A percentile compares a stretch with the other conserved stretches of the same genome.
Conservation (phyloP, 345 rosid species). For the Eucalyptus microcorys region DNA sequence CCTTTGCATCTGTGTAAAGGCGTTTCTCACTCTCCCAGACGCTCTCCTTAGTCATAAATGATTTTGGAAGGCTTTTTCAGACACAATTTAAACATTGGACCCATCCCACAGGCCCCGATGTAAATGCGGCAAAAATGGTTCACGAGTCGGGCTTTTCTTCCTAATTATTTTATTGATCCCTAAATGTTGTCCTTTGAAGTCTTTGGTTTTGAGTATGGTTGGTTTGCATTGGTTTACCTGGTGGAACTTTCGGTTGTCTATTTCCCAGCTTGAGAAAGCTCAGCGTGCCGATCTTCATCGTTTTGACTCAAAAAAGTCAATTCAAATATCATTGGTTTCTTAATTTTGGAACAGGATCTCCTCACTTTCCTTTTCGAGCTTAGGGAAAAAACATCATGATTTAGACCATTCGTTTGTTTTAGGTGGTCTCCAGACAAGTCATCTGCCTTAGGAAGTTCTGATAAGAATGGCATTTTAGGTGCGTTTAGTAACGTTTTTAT, state of each 20-base stretch:
- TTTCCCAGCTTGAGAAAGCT: constrained; percentile 48
- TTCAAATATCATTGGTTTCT: not conserved
- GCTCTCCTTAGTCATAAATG: not conserved
- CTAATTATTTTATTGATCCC: not conserved
- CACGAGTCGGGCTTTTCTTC: not conserved
- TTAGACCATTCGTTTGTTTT: not conserved
- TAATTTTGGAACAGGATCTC: not conserved
- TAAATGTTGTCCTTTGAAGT: not conserved
- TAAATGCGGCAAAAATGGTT: not conserved
- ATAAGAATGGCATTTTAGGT: constrained; percentile 87
- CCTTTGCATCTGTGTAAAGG: not conserved
- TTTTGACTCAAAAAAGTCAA: constrained; percentile 13
- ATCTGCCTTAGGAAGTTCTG: constrained; percentile 89
- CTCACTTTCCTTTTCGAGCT: not conserved
- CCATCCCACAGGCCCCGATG: too few species aligned
- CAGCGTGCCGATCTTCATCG: constrained; percentile 56
- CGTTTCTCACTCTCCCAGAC: not conserved
- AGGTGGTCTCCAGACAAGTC: constrained; percentile 92
- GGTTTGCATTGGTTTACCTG: not conserved
- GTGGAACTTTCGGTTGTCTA: not conserved
- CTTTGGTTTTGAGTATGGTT: not conserved
- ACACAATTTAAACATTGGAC: not conserved
- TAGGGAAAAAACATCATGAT: not conserved
- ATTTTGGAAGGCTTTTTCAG: not conserved
- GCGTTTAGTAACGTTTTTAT: too few species aligned